Base-by-base conservation (phyloP, 768 basidiomycete genomes). In the Leccinellum albellum region DNA sequence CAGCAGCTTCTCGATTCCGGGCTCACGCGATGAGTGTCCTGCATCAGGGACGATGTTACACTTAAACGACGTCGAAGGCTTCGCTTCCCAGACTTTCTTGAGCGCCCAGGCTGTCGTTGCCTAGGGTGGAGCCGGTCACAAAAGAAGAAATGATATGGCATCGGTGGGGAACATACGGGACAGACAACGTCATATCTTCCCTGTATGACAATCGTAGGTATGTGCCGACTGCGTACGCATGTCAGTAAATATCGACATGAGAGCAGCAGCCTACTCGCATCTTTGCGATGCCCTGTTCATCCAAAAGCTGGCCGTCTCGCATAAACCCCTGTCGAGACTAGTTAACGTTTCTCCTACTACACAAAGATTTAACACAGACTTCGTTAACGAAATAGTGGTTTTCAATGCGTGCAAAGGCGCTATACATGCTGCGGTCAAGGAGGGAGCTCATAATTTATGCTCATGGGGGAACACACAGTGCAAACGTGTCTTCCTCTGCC, bases 161-260 rank as follows among this genome's bases (percentile, higher is more conserved):
- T 28, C 2, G 49, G 44, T 61, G 28, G 14, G 20, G 35, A 58
- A 61, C 82, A 35, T 73, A 92, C 87, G 10, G 93, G 90, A 67
- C 94, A 97, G 48, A 97, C 82, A 14, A 90, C 83, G 64, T 95
- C 94, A 65, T 95, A 95, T 72, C 94, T 79, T 37, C 92, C 91
- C 76, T 94, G 92, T 4, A 94, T 81, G 40, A 91, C 81, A 51
- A 88, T 76, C 9, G 84, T 84, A 20, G 94, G 94, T 62, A 97
- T 93, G 73, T 94, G 86, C 14, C 94, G 91, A 61, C 92, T 94
- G 54, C 12, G 51, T n/a, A 32, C 15, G 20, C 8, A 26, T 9
- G 31, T 55, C 42, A 62, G 59, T 31, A 56, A 54, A 58, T n/a
- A 55, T 8, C 37, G 54, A 23, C 28, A 54, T 7, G 21, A 32